Evolutionary conservation across 345 rosid genomes (phyloP).

Genomic region (Salix viminalis): DNA sequence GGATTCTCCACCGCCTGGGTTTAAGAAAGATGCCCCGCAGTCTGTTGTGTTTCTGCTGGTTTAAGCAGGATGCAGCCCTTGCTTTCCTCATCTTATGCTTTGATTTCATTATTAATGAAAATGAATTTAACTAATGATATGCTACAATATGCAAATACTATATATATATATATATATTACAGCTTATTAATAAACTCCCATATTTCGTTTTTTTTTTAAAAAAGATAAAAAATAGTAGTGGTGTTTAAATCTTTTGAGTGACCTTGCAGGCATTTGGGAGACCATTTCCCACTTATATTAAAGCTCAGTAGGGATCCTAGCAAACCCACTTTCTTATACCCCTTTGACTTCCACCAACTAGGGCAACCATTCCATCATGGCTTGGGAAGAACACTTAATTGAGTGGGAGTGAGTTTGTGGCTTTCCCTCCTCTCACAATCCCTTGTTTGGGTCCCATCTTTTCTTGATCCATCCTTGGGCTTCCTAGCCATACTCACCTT

Average conservation of each 20-base stretch:
- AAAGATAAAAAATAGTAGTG: background rate
- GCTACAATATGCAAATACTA: background rate
- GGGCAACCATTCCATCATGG: conserved; percentile 34
- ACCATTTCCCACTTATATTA: conserved; percentile 27
- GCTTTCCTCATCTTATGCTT: too few species aligned
- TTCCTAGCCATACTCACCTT: background rate
- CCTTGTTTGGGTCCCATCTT: conserved; percentile 12
- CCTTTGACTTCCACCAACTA: conserved; percentile 35
- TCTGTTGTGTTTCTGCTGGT: too few species aligned
- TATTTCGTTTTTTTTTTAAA: background rate
- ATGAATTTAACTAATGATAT: background rate
- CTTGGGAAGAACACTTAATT: conserved; percentile 5
- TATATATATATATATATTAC: too few species aligned
- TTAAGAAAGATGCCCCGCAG: too few species aligned
- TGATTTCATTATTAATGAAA: background rate
- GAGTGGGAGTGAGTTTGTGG: conserved; percentile 31
- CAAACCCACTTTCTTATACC: conserved; percentile 26
- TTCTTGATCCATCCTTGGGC: background rate
- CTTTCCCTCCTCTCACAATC: background rate
- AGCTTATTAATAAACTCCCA: too few species aligned
- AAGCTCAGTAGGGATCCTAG: background rate
- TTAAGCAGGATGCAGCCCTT: too few species aligned
- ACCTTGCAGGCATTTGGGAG: conserved; percentile 40
- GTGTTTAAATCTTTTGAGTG: background rate
- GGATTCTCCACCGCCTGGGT: too few species aligned